Base-by-base conservation (phyloP, 2,329 filamentous ascomycete genomes). In the Dactylellina haptotyla region DNA sequence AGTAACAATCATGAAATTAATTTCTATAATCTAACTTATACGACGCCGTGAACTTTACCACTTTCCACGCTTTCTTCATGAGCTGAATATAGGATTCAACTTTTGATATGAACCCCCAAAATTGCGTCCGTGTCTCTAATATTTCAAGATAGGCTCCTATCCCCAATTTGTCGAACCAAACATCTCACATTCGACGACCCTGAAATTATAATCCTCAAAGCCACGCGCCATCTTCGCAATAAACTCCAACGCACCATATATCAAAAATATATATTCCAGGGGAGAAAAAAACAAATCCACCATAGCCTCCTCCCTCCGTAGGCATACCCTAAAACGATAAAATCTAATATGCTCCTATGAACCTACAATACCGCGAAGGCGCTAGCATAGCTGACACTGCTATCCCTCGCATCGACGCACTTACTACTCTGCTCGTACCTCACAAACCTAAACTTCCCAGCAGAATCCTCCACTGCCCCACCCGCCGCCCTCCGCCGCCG, bases 321-420 rank as follows among this genome's bases (percentile, higher is more conserved):
- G 25, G 34, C 48, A 16, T 9, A 41, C 14, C 41, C 41, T 28
- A 32, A 53, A n/a, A 20, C 28, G 4, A 20, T 20, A 26, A n/a
- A 32, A 26, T 10, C 32, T 5, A 4, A 54, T 4, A n/a, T 37
- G 12, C 80, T 75, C 18, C 9, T 23, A 3, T 51, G 23, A n/a
- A n/a, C 12, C 30, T 63, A 93, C 32, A 93, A 79, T 14, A 93
- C 84, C 6, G 93, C 92, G 84, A 95, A 96, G 2, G 93, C 95
- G 80, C 93, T 94, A 2, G 91, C 93, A 81, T 99, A 99, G 82
- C 93, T 97, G 57, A 99, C 95, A 77, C 93, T 97, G 76, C 89
- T 95, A 75, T 97, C 92, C 14, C 79, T 81, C 0, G 89, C 83
- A 28, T 84, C 84, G 76, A 86, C 84, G 2, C 90, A 90, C 80